Conservation (phyloP, 805 yeast species). For the Barnettozyma vustinii region DNA sequence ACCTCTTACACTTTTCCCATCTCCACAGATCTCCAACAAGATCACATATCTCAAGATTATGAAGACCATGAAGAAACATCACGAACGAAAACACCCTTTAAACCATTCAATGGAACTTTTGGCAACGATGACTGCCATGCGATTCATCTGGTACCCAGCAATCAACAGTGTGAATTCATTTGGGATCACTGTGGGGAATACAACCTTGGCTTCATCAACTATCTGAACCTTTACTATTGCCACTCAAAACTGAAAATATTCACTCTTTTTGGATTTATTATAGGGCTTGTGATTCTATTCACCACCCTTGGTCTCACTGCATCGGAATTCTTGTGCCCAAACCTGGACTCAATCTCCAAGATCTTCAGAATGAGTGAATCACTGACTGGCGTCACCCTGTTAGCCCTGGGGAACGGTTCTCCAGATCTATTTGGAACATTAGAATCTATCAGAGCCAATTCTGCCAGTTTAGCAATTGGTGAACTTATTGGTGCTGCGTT, state of each 20-base stretch:
- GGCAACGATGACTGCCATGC: constrained; percentile 16
- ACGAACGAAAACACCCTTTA: not conserved
- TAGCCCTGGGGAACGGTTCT: constrained; percentile 90
- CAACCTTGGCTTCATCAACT: constrained; percentile 23
- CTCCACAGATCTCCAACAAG: not conserved
- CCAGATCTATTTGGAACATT: constrained; percentile 86
- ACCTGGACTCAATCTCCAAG: constrained; percentile 62
- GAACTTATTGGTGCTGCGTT: constrained; percentile 90
- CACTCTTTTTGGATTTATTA: constrained; percentile 1
- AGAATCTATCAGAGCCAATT: constrained; percentile 68
- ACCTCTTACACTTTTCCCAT: not conserved
- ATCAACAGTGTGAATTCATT: constrained; percentile 19
- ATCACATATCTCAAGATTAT: not conserved
- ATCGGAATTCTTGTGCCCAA: constrained; percentile 79
- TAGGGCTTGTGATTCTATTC: constrained; percentile 40
- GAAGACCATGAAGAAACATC: not conserved
- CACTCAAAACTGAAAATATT: constrained; percentile 5
- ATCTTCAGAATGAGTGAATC: constrained; percentile 65
- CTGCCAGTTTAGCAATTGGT: constrained; percentile 77
- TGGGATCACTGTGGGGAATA: constrained; percentile 20
- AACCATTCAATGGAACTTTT: not conserved
- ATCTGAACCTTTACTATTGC: constrained; percentile 21
- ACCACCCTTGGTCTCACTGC: constrained; percentile 74
- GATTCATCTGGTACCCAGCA: constrained; percentile 9
- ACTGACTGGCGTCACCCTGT: constrained; percentile 78